Base-by-base conservation (phyloP, 306 rosid genomes). In the Malus asiatica region DNA sequence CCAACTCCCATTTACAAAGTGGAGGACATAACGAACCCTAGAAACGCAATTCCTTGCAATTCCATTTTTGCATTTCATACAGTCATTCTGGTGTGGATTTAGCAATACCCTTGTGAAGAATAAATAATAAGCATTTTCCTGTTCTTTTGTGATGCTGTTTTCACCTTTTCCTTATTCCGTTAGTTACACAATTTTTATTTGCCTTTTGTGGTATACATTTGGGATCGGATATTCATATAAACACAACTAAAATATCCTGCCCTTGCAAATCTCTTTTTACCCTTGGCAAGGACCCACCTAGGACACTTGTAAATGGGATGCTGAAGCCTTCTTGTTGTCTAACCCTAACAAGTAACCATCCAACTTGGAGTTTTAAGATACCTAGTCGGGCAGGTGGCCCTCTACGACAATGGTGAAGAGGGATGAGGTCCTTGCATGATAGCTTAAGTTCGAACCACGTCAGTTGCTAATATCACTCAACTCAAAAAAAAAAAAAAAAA, bases 291-390 rank as follows among this genome's bases (percentile, higher is more conserved):
- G 68, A 8, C 33, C 65, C 42, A 68, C 63, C 2, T 3, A n/a
- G 14, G 42, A 77, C 73, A 74, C 59, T 27, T 74, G 76, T 68
- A 30, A n/a, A n/a, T 52, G 44, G 68, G 51, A 78, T 20, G 79
- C 77, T 30, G 74, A 69, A 70, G 13, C 77, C 71, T 48, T 71
- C 66, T 48, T 71, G 10, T 23, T 70, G 35, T n/a, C 67, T 33
- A 32, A 57, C 62, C 25, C 6, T 5, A 30, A 42, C 46, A 63
- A 58, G 22, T 30, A 32, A 46, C 32, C 62, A 48, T 2, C 27
- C 65, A 77, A 74, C 60, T 66, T 66, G 71, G 45, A 35, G 6
- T 18, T 45, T 23, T 22, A 11, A 1, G 14, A 35, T 30, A 1
- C 48, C 22, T 1, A 4, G 81, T 75, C 72, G 51, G 69, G 33